Conservation (phyloP, 2,329 filamentous ascomycete genomes). For the Dactylellina leptospora region DNA sequence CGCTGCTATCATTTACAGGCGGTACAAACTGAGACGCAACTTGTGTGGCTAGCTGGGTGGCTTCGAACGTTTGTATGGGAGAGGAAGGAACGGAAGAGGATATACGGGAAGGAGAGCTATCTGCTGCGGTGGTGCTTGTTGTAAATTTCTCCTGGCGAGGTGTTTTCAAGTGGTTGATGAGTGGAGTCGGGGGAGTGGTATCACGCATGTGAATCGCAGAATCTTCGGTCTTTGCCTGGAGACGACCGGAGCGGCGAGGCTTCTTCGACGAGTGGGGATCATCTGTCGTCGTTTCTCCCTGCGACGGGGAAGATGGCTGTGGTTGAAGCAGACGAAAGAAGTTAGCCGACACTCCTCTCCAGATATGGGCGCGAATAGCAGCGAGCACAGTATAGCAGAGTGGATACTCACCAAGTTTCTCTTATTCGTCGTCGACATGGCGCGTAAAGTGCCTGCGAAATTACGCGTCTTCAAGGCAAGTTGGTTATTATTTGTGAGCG, state of each 20-base stretch:
- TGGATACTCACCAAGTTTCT: constrained; percentile 42
- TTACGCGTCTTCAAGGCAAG: constrained; percentile 22
- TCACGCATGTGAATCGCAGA: constrained; percentile 67
- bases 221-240: constrained; percentile 66
- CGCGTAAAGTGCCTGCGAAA: constrained; percentile 38
- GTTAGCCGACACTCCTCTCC: not conserved
- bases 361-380: not conserved
- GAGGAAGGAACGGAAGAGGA: constrained; percentile 67
- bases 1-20: constrained; percentile 71
- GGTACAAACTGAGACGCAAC: constrained; percentile 82
- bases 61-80: constrained; percentile 67
- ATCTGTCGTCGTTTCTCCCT: constrained; percentile 15
- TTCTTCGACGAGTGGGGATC: constrained; percentile 71
- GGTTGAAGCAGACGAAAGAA: not conserved
- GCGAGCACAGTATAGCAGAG: too few relatives aligned
- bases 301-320: constrained; percentile 43
- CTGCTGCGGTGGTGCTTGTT: constrained; percentile 67
- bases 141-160: constrained; percentile 69
- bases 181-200: constrained; percentile 81
- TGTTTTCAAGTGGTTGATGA: constrained; percentile 65
- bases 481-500: constrained; percentile 2
- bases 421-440: constrained; percentile 52
- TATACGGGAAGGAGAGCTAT: constrained; percentile 70
- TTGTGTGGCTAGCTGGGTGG: constrained; percentile 66
- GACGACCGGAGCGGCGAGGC: constrained; percentile 77